Evolutionary conservation across 148 eudicot species (phyloP), one percentile per base, ranked within the genome.

Genomic region (Polygonum aviculare): DNA sequence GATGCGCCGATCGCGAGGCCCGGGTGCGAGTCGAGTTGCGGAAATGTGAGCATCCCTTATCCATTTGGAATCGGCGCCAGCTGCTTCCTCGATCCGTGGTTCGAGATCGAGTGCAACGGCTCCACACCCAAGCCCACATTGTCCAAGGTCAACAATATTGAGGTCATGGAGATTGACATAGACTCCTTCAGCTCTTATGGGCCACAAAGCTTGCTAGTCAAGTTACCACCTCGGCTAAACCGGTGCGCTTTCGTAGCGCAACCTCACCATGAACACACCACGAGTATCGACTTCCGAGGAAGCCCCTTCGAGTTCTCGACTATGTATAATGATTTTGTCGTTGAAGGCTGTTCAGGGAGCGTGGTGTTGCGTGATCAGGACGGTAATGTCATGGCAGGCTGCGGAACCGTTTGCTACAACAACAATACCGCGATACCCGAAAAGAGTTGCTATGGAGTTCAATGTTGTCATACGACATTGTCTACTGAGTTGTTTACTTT

Each of bases 21-120:
- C 12, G 73, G 91, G 80, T 67, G 91, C 78, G 15, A 72, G 77
- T 70, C 77, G 47, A n/a, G 7, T 8, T 70, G 74, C 4, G 49
- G 49, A 16, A 70, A 40, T 18, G 74, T 70, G 10, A 70, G 4
- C 1, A 70, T 70, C 19, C 74, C 74, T 0, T 70, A 16, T 26
- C 74, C 74, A 40, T 39, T 70, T 16, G 74, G 74, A 5, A 70
- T 70, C n/a, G 74, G 74, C 15, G 12, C 19, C 3, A 19, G 16
- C 10, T 70, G 74, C 49, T 70, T 21, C 26, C 26, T 15, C 35
- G 26, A 31, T 10, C 1, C 40, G 3, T 70, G 74, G 74, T 70
- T 38, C 3, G 74, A 40, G 44, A 70, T 70, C 19, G 44, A n/a
- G 21, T 70, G 74, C 19, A 70, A 36, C 21, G 1, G 22, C 50